phyloP scores from a whole-genome alignment of 2,329 filamentous ascomycete species.

The Annulohypoxylon truncatum region DNA sequence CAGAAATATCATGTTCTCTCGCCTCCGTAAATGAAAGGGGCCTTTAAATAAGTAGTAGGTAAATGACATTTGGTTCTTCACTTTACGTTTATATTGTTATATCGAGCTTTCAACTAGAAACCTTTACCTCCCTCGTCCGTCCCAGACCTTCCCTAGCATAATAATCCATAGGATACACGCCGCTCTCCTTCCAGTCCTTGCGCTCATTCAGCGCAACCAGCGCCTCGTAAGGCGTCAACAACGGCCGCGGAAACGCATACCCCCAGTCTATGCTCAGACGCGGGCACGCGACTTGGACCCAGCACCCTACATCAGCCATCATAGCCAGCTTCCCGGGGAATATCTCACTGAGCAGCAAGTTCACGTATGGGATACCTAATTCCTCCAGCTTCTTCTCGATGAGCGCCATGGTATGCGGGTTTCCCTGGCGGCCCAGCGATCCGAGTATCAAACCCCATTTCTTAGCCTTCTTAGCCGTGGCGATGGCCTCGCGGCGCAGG shows the following conservation, averaged over 20 bases:
- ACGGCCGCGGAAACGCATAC: constrained; percentile 88
- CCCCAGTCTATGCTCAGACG: constrained; percentile 98
- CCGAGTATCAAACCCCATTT: constrained; percentile 98
- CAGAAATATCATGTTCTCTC: background rate
- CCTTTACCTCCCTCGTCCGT: constrained; percentile 68
- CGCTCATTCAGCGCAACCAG: constrained; percentile 85
- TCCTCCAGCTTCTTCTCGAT: constrained; percentile 82
- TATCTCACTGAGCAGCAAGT: constrained; percentile 91
- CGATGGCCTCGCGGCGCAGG: constrained; percentile 81
- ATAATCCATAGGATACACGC: constrained; percentile 97
- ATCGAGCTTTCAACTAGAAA: constrained; percentile 35
- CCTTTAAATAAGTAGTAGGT: background rate
- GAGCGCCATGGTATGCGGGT: constrained; percentile 88
- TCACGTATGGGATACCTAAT: constrained; percentile 82
- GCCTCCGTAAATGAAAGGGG: background rate
- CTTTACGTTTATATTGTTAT: background rate
- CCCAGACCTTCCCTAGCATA: constrained; percentile 93
- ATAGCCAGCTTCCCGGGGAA: constrained; percentile 94
- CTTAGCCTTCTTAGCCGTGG: constrained; percentile 76
- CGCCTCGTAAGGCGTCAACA: constrained; percentile 95
- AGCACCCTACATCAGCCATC: constrained; percentile 95
- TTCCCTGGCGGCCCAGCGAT: constrained; percentile 91
- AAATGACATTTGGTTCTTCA: background rate
- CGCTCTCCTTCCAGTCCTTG: constrained; percentile 76
- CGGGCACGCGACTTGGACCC: constrained; percentile 99